phyloP scores from a whole-genome alignment of 2,329 filamentous ascomycete genomes.

The Sarocladium strictum region DNA sequence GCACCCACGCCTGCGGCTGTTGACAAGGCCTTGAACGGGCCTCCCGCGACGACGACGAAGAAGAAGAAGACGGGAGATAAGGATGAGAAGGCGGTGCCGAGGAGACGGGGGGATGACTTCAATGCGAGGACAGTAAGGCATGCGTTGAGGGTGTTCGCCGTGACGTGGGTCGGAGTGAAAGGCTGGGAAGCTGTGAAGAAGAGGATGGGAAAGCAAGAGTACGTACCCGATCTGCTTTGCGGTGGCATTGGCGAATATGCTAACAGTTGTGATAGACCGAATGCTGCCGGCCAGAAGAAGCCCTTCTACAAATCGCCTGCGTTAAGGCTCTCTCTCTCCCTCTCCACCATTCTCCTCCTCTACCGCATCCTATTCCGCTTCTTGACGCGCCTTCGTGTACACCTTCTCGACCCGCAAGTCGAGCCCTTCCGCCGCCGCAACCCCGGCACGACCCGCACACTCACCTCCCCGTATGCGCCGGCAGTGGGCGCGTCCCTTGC shows the following conservation, averaged over 20 bases:
- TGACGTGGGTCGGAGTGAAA: constrained; percentile 58
- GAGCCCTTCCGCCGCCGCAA: constrained; percentile 78
- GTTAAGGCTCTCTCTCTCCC: constrained; percentile 71
- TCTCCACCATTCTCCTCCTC: constrained; percentile 80
- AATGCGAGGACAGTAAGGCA: constrained; percentile 66
- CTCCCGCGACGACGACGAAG: too few species aligned
- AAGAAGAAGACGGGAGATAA: not conserved
- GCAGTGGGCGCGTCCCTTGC: constrained; percentile 87
- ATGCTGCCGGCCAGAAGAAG: constrained; percentile 35
- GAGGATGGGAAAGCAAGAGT: constrained; percentile 42
- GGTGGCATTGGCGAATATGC: not conserved
- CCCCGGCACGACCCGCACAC: constrained; percentile 63
- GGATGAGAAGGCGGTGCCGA: constrained; percentile 14
- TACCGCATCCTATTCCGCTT: constrained; percentile 89
- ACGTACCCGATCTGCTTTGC: constrained; percentile 19
- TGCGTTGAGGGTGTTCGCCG: constrained; percentile 63
- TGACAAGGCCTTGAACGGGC: constrained; percentile 30
- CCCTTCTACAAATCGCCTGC: constrained; percentile 60
- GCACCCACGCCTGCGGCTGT: constrained; percentile 52
- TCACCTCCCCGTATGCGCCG: constrained; percentile 76
- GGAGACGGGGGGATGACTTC: constrained; percentile 51
- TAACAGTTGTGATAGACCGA: constrained; percentile 15
- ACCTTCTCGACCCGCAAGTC: constrained; percentile 74
- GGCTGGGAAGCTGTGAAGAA: constrained; percentile 49
- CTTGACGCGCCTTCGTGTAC: constrained; percentile 70